phyloP scores from a whole-genome alignment of 331 rosid genomes.

The Prunus yedoensis region DNA sequence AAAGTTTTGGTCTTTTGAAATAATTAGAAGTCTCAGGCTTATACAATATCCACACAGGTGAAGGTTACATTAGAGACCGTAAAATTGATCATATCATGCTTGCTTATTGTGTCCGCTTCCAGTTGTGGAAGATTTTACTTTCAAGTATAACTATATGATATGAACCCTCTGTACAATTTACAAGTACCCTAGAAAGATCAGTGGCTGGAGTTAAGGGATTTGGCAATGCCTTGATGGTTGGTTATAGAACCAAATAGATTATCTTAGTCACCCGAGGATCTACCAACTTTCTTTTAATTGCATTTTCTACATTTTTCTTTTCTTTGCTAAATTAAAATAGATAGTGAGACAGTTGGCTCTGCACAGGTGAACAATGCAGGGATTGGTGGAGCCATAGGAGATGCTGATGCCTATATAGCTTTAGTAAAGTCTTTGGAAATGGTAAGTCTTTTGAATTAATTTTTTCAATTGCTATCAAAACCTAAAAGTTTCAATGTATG shows the following conservation, averaged over 20 bases:
- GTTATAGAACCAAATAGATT: neutral
- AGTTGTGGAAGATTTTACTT: neutral
- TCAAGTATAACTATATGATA: no score
- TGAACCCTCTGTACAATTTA: no score
- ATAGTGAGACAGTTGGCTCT: neutral
- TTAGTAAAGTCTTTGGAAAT: neutral
- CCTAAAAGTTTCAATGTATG: no score
- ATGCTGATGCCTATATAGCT: neutral
- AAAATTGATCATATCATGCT: no score
- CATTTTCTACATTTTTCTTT: neutral
- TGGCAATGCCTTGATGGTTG: neutral
- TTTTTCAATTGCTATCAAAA: neutral
- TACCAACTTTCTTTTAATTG: neutral
- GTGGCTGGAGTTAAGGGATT: neutral
- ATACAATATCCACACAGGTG: no score
- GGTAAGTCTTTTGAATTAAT: neutral
- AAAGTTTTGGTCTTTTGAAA: no score
- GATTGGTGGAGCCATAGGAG: neutral
- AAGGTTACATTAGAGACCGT: no score
- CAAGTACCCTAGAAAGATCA: neutral
- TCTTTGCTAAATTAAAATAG: neutral
- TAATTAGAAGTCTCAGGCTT: no score
- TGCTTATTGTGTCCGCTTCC: no score
- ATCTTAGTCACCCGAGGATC: neutral
- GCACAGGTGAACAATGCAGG: neutral